Evolutionary conservation across 345 rosid species (phyloP), one percentile per base, ranked within the genome.

Genomic region (Eucalyptus marginata): DNA sequence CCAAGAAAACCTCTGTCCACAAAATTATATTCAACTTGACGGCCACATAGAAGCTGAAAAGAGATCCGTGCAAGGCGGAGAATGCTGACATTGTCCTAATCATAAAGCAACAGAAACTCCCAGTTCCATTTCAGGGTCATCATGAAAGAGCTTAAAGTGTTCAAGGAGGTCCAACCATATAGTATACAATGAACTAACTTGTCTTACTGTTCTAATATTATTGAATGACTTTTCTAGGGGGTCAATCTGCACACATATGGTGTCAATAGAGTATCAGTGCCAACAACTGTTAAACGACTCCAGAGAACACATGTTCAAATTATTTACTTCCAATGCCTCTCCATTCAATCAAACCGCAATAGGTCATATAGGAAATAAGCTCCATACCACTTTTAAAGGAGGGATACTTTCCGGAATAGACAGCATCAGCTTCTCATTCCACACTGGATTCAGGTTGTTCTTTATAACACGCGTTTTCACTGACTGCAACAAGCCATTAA

Each of bases 401-500:
- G 99, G 99, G 83, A 98, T 89, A 84, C 92, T 93, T 59, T 98
- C 99, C 9, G 99, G 99, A 89, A 98, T 98, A 7, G 99, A 96
- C 91, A 98, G 89, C 99, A 97, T 98, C 59, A 98, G 94, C 86
- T 96, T 95, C 90, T 98, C 99, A 91, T 97, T 98, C 99, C 99
- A 98, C 66, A 98, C 97, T 5, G 99, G 99, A 89, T 98, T 98
- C 92, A 98, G 93, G 92, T 94, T 97, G 95, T 93, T 98, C 94
- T 96, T 98, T 91, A 98, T 96, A 90, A 97, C 99, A 22, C 97
- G 93, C 4, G 99, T 97, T 94, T 92, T 96, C 51, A 98, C 98
- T 2, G 98, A 94, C 99, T 98, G 93, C 91, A 94, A 88, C 33
- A 89, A 83, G 40, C 51, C 54, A 59, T 76, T 76, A 10, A 40